Base-by-base conservation (phyloP, 208 protist genomes). In the Crithidia fasciculata region DNA sequence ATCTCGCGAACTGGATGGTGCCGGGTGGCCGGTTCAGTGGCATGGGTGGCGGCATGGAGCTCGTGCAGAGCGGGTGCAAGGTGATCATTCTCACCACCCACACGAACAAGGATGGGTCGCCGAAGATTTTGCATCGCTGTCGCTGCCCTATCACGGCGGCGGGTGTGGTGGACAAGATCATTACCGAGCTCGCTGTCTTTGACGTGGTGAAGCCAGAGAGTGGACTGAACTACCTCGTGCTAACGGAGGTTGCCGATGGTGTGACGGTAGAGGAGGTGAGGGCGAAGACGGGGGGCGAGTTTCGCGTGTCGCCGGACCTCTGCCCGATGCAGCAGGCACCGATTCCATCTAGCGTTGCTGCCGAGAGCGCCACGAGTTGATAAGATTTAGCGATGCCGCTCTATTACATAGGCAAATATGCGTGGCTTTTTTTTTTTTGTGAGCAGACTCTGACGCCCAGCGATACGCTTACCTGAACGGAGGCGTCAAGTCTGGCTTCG, bases 1-100 rank as follows among this genome's bases (percentile, higher is more conserved):
- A 99, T 73, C 72, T 99, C 3, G 98, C 98, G 53, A 99, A 98
- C 76, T 99, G 97, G 96, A 91, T 98, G 45, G 97, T 99, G 72
- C 98, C 98, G 4, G 92, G 92, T 15, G 97, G 98, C 66, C 90
- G 97, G 77, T 94, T 99, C 15, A 98, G 97, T 74, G 98, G 98
- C 36, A 98, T 98, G 94, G 97, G 96, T 60, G 98, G 98, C 43
- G 97, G 92, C 5, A 98, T 98, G 95, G 96, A 98, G 59, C 78
- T 98, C 7, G 91, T 98, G 41, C 79, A 83, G 62, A 86, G 73
- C 57, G 88, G 89, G 2, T 93, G 88, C 19, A 62, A 84, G 39
- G 96, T 98, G 2, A 85, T 99, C 4, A 93, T 98, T 16, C 96
- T 97, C 13, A 98, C 98, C 87, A 93, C 98, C 72, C 97, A 99